A percentile compares a stretch with the other conserved stretches of the same genome.
Conservation (phyloP, 1,139 yeast genomes). For the Candida albicans region DNA sequence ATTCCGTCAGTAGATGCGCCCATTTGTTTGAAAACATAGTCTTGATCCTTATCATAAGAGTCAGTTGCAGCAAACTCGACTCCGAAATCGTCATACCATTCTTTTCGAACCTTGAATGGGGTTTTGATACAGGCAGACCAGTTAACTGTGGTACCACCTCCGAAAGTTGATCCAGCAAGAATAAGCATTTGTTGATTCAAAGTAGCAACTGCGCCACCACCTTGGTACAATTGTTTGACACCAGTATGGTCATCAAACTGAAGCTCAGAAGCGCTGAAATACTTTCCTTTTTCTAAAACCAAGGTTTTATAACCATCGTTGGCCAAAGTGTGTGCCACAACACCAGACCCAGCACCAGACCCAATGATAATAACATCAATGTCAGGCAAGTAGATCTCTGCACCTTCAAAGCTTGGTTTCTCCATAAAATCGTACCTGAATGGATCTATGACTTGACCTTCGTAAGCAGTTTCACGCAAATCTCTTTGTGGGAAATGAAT, state of each 20-base stretch:
- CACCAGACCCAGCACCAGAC: conserved; percentile 62
- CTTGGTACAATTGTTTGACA: conserved; percentile 39
- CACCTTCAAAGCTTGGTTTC: conserved; percentile 31
- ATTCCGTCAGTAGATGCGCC: conserved; percentile 45
- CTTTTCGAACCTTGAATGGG: conserved; percentile 53
- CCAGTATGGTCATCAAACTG: conserved; percentile 43
- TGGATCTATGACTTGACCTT: conserved; percentile 25
- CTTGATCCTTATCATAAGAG: conserved; percentile 47
- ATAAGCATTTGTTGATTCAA: conserved; percentile 38
- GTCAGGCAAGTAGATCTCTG: conserved; percentile 37
- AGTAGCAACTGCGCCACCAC: conserved; percentile 35
- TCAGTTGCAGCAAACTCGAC: conserved; percentile 50
- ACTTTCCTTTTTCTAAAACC: conserved; percentile 56
- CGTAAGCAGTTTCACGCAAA: conserved; percentile 28
- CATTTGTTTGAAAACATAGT: conserved; percentile 52
- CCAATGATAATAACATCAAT: conserved; percentile 53
- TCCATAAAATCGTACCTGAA: conserved; percentile 34
- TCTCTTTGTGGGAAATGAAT: conserved; percentile 38
- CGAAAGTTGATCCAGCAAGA: conserved; percentile 57
- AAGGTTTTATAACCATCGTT: conserved; percentile 46
- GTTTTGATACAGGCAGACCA: conserved; percentile 62
- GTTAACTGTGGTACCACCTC: conserved; percentile 62
- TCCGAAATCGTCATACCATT: conserved; percentile 53
- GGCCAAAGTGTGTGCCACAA: conserved; percentile 51
- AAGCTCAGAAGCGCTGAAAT: conserved; percentile 39